A percentile compares a stretch with the other conserved stretches of the same genome.
Evolutionary conservation across 2,329 filamentous ascomycete species (phyloP).

Genomic region (Alternaria hordeiaustralica): DNA sequence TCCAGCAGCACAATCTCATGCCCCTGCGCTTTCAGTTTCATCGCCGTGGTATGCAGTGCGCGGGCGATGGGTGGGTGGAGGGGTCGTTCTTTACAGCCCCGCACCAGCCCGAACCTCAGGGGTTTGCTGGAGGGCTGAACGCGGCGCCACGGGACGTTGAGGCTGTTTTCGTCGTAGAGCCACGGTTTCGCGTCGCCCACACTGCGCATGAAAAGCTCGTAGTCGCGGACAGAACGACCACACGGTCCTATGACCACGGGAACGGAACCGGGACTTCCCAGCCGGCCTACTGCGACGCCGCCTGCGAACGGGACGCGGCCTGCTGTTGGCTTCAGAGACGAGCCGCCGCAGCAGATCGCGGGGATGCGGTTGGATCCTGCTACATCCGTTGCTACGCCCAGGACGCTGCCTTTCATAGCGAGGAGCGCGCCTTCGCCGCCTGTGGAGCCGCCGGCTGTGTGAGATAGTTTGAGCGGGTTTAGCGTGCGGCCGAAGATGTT

Average conservation of each 20-base stretch:
- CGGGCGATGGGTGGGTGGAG: slow-evolving; percentile 60
- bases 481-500: slow-evolving; percentile 67
- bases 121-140: slow-evolving; percentile 23
- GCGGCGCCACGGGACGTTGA: slow-evolving; percentile 56
- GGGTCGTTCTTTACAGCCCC: slow-evolving; percentile 56
- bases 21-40: slow-evolving; percentile 51
- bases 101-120: slow-evolving; percentile 58
- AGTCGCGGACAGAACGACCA: slow-evolving; percentile 51
- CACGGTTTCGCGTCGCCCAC: slow-evolving; percentile 53
- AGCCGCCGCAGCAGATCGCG: slow-evolving; percentile 71
- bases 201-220: slow-evolving; percentile 51
- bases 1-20: slow-evolving; percentile 50
- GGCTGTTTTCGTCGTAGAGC: slow-evolving; percentile 52
- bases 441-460: slow-evolving; percentile 69
- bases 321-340: slow-evolving; percentile 61
- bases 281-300: slow-evolving; percentile 34
- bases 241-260: slow-evolving; percentile 53
- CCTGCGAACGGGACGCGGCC: slow-evolving; percentile 57
- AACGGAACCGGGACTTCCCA: slow-evolving; percentile 42
- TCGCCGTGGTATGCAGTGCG: slow-evolving; percentile 52
- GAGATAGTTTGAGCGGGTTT: slow-evolving; percentile 67
- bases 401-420: slow-evolving; percentile 62
- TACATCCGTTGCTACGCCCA: slow-evolving; percentile 70
- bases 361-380: slow-evolving; percentile 75
- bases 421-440: slow-evolving; percentile 70